phyloP scores from a whole-genome alignment of 208 protist genomes.

The Crithidia fasciculata region DNA sequence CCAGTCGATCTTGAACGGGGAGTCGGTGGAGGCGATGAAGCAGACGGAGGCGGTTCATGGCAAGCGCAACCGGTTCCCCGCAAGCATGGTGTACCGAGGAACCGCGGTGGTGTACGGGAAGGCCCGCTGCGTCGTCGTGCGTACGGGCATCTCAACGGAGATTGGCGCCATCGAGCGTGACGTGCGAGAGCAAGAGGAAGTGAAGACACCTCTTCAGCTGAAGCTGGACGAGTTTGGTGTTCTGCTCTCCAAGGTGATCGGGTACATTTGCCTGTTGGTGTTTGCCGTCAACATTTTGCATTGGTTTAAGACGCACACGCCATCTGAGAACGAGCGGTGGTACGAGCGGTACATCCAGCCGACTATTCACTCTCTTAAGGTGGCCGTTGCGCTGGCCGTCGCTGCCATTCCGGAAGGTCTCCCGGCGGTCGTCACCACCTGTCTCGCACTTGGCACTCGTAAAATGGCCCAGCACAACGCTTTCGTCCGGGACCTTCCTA shows the following conservation, averaged over 20 bases:
- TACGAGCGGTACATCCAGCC: slow-evolving; percentile 74
- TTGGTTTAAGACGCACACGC: slow-evolving; percentile 79
- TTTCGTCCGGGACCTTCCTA: slow-evolving; percentile 94
- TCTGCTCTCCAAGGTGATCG: slow-evolving; percentile 92
- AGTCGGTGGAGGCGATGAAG: slow-evolving; percentile 88
- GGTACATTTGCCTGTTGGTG: slow-evolving; percentile 86
- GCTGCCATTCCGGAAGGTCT: slow-evolving; percentile 99
- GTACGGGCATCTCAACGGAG: slow-evolving; percentile 92
- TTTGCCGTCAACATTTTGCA: slow-evolving; percentile 93
- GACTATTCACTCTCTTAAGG: slow-evolving; percentile 93
- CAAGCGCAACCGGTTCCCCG: slow-evolving; percentile 60
- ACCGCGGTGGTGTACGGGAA: slow-evolving; percentile 93
- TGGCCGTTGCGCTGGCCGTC: slow-evolving; percentile 97
- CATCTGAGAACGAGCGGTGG: slow-evolving; percentile 44
- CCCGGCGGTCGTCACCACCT: slow-evolving; percentile 96
- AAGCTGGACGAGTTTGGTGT: slow-evolving; percentile 97
- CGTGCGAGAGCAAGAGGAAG: slow-evolving; percentile 86
- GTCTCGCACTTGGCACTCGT: slow-evolving; percentile 94
- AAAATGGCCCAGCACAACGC: slow-evolving; percentile 97
- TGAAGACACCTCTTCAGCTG: slow-evolving; percentile 94
- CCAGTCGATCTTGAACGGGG: slow-evolving; percentile 95
- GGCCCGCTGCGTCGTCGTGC: slow-evolving; percentile 92
- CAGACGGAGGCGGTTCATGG: slow-evolving; percentile 41
- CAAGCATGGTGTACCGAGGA: slow-evolving; percentile 95
- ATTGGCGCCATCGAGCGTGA: slow-evolving; percentile 94